phyloP scores from a whole-genome alignment of 2,329 filamentous ascomycete species.

The Xylariaceae sp. region DNA sequence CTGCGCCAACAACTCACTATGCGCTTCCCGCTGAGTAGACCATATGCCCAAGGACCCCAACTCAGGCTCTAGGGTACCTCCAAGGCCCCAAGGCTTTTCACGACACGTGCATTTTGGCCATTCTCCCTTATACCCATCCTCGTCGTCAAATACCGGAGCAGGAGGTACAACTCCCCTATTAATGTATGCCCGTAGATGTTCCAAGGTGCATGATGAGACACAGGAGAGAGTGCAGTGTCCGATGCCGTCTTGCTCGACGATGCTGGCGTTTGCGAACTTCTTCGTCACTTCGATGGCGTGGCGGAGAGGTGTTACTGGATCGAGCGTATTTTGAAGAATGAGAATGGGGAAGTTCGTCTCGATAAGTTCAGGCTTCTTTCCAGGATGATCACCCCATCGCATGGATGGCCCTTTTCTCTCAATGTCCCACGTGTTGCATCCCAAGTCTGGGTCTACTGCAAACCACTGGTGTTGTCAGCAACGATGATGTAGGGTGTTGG shows the following conservation, averaged over 20 bases:
- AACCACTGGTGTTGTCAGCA: slow-evolving; percentile 26
- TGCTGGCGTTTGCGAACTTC: slow-evolving; percentile 36
- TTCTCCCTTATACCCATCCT: slow-evolving; percentile 18
- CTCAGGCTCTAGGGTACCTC: not conserved
- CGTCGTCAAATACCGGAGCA: slow-evolving; percentile 19
- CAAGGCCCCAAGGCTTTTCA: slow-evolving; percentile 27
- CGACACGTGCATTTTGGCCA: slow-evolving; percentile 29
- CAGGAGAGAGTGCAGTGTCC: slow-evolving; percentile 38
- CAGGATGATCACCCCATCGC: slow-evolving; percentile 30
- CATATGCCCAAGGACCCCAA: slow-evolving; percentile 1
- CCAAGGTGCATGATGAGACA: slow-evolving; percentile 36
- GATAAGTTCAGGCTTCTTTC: slow-evolving; percentile 30
- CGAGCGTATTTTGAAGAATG: slow-evolving; percentile 55
- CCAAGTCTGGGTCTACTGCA: slow-evolving; percentile 30
- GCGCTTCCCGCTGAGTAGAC: slow-evolving; percentile 6
- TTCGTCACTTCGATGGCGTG: slow-evolving; percentile 42
- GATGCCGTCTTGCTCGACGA: slow-evolving; percentile 36
- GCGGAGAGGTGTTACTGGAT: slow-evolving; percentile 57
- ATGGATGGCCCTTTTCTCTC: slow-evolving; percentile 33
- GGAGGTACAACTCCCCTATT: slow-evolving; percentile 35
- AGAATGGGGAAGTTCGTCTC: slow-evolving; percentile 54
- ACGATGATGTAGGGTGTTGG: not conserved
- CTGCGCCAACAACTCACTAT: slow-evolving; percentile 11
- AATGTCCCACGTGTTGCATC: slow-evolving; percentile 35
- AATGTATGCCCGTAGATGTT: slow-evolving; percentile 35